Conservation (phyloP, 768 basidiomycete genomes). For the Boletus rubropictus region DNA sequence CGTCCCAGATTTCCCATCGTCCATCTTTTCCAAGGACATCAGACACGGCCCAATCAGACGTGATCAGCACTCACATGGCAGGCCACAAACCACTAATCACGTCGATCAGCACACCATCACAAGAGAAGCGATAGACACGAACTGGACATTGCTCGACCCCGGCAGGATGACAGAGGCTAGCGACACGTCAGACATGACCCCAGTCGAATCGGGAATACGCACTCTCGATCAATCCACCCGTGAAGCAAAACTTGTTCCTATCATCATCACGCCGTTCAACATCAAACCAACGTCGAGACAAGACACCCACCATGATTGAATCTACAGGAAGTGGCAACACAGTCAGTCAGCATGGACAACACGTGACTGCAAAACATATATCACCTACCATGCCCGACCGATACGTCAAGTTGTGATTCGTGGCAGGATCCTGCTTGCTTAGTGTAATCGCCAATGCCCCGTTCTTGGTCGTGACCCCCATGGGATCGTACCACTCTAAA, state of each 20-base stretch:
- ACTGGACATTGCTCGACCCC: constrained; percentile 36
- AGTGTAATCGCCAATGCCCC: constrained; percentile 50
- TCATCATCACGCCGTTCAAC: constrained; percentile 1
- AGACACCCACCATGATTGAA: constrained; percentile 27
- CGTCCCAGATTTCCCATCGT: constrained; percentile 50
- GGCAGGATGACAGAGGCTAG: constrained; percentile 37
- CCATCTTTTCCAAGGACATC: constrained; percentile 32
- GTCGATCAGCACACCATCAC: constrained; percentile 5
- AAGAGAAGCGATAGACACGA: constrained; percentile 2
- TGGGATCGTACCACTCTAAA: constrained; percentile 59
- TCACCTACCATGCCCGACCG: constrained; percentile 34
- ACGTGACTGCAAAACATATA: neutral
- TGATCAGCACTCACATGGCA: constrained; percentile 33
- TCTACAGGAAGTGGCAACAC: constrained; percentile 15
- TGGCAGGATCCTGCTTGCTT: constrained; percentile 35
- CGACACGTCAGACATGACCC: constrained; percentile 4
- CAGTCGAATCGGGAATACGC: neutral
- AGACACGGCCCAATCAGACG: neutral
- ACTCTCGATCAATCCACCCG: constrained; percentile 65
- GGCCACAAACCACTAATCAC: constrained; percentile 41
- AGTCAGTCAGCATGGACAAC: constrained; percentile 22
- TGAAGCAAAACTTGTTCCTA: constrained; percentile 75
- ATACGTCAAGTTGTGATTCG: constrained; percentile 46
- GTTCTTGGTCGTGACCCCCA: constrained; percentile 42
- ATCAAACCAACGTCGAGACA: neutral